Percentiles rank a stretch among this genome's conserved stretches.
These are phyloP conservation scores for Pythium sp. DNA, from an alignment of 352 stramenopile genomes.

Conservation along the genomic window DNA sequence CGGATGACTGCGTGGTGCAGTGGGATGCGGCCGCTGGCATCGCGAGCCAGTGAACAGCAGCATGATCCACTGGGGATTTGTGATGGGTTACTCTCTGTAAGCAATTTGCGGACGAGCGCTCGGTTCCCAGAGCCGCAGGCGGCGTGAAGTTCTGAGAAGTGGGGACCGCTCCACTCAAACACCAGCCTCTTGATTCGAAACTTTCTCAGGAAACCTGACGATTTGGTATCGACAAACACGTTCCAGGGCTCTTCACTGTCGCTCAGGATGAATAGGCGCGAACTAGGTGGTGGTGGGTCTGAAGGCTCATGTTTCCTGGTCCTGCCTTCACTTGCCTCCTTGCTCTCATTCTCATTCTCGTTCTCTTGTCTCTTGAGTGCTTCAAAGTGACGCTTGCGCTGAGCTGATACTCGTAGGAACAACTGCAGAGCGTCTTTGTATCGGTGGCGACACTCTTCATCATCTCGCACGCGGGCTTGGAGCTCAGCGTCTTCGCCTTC, in stretches of 20 bases:
- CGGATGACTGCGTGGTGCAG: slow-evolving; percentile 54
- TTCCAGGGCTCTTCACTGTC: slow-evolving; percentile 32
- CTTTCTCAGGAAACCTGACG: slow-evolving; percentile 7
- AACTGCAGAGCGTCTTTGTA: neutral
- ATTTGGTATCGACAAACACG: slow-evolving; percentile 25
- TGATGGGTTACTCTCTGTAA: slow-evolving; percentile 5
- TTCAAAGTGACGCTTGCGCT: slow-evolving; percentile 10
- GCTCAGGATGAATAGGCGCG: slow-evolving; percentile 32
- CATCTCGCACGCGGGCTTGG: slow-evolving; percentile 1
- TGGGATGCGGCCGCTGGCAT: slow-evolving; percentile 37
- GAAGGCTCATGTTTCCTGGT: neutral
- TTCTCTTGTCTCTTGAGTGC: slow-evolving; percentile 6
- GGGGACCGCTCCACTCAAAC: slow-evolving; percentile 29
- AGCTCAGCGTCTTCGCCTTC: neutral
- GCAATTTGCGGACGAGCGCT: slow-evolving; percentile 16
- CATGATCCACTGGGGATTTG: too few relatives aligned
- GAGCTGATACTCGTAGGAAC: neutral
- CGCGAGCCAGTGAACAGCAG: slow-evolving; percentile 30
- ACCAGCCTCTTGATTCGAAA: slow-evolving; percentile 22
- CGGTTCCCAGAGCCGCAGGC: slow-evolving; percentile 28
- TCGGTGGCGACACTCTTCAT: neutral
- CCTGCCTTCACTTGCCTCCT: neutral
- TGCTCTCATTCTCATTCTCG: slow-evolving; percentile 1
- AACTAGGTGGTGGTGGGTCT: neutral
- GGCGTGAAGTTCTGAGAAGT: slow-evolving; percentile 37